Conservation (phyloP, 306 rosid genomes). For the Alnus rubra region DNA sequence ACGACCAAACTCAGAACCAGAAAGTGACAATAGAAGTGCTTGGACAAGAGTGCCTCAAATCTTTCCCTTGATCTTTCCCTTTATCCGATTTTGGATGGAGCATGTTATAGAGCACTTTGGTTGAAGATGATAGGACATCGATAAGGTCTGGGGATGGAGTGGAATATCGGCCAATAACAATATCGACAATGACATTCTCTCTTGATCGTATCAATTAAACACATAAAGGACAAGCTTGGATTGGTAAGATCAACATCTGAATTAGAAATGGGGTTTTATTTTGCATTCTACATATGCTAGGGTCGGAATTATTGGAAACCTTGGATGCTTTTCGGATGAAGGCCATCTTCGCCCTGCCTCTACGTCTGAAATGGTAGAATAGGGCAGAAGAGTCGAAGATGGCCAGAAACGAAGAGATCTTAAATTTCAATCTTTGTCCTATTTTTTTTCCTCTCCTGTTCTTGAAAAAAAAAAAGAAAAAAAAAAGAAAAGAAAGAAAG, state of each 20-base stretch:
- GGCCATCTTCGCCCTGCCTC: no score
- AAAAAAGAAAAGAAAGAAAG: no score
- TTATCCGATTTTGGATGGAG: conserved; percentile 43
- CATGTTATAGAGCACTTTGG: conserved; percentile 36
- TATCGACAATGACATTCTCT: conserved; percentile 40
- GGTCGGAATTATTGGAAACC: no score
- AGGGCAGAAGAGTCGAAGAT: no score
- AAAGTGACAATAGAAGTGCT: not conserved
- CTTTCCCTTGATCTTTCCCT: conserved; percentile 31
- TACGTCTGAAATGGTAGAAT: no score
- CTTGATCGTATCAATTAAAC: conserved; percentile 53
- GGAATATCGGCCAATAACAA: conserved; percentile 35
- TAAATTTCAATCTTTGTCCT: no score
- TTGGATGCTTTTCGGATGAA: no score
- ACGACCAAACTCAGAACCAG: conserved; percentile 16
- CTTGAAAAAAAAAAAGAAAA: no score
- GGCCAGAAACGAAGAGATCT: no score
- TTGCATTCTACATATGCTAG: no score
- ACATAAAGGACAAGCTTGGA: conserved; percentile 52
- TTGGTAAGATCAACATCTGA: conserved; percentile 41
- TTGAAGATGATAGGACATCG: conserved; percentile 57
- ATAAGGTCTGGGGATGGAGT: conserved; percentile 41
- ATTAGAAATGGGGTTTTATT: no score
- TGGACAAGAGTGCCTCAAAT: conserved; percentile 4
- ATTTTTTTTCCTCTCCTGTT: no score